Evolutionary conservation across 2,329 filamentous ascomycete genomes (phyloP), one percentile per base, ranked within the genome.

Genomic region (Sporothrix pallida): DNA sequence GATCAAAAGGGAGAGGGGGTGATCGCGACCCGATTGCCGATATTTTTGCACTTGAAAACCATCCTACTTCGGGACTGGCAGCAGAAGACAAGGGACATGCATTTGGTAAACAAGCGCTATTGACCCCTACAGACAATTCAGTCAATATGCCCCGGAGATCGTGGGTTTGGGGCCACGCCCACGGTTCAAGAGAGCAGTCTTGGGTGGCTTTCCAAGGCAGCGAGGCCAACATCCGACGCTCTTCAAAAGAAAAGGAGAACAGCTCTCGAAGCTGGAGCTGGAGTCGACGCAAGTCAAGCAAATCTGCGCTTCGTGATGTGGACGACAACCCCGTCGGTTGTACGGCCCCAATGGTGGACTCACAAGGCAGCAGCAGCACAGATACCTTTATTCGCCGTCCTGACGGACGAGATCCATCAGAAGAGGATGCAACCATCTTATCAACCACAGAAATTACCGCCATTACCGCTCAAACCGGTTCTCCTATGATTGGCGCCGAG

Each of bases 181-280:
- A 31, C 10, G 23, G 65, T 8, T 20, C 46, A 8, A 52, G 52
- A 13, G 65, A 68, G 15, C 65, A 68, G 54, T 12, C 52, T 10
- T 26, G 71, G 12, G 20, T 37, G 9, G 12, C 8, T 2, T 50
- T 68, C 23, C 46, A 37, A 4, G 44, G 7, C 31, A 60, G 17
- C 15, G 54, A 12, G 6, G 10, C 23, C 31, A 8, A 50, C n/a
- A 42, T 69, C 13, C 48, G 67, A 2, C 42, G 26, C 6, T 7
- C 20, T 6, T 52, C 42, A 23, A 72, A 62, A 31, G 58, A 60
- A 31, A 72, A 62, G 20, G 58, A 60, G 23, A 13, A 52, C 20
- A 54, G 72, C 10, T 62, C 54, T 7, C 70, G 72, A 1, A 76
- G 69, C 58, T 77, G 75, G 75, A 75, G 74, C 48, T 73, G 75